A percentile compares a stretch with the other conserved stretches of the same genome.
These are phyloP conservation scores for Tanacetum coccineum DNA, from an alignment of 129 eudicot species.

Conservation along the genomic window DNA sequence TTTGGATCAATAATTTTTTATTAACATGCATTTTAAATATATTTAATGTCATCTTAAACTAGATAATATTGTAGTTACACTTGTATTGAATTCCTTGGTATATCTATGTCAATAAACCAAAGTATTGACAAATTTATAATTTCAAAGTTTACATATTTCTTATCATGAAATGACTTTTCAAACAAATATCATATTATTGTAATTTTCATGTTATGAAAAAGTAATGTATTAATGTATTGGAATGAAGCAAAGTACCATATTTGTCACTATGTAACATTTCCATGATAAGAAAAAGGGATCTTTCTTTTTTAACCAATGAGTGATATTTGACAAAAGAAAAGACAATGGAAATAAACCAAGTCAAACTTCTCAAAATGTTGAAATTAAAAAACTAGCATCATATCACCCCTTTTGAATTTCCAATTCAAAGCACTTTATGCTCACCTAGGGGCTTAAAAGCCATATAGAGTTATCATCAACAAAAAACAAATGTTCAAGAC, in stretches of 20 bases:
- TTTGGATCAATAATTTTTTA: not conserved
- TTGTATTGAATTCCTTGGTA: no score
- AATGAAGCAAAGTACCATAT: slow-evolving; percentile 27
- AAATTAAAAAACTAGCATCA: slow-evolving; percentile 20
- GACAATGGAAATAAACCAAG: slow-evolving; percentile 25
- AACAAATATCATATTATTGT: not conserved
- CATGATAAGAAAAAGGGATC: slow-evolving; percentile 18
- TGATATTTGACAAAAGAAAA: slow-evolving; percentile 26
- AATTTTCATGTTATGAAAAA: slow-evolving; percentile 19
- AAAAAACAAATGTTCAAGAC: slow-evolving; percentile 34
- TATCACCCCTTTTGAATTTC: slow-evolving; percentile 20
- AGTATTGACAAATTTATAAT: no score
- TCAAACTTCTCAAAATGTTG: slow-evolving; percentile 28
- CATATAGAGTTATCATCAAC: slow-evolving; percentile 33
- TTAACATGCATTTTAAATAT: not conserved
- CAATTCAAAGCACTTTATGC: slow-evolving; percentile 25
- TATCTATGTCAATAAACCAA: no score
- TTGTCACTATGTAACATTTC: slow-evolving; percentile 31
- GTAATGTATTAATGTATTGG: slow-evolving; percentile 18
- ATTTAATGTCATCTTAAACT: no score
- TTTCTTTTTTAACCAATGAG: slow-evolving; percentile 19
- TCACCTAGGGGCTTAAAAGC: slow-evolving; percentile 20
- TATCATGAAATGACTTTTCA: not conserved
- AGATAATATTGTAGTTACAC: no score
- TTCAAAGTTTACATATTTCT: no score